Conservation (phyloP, 768 basidiomycete species). For the Lactarius deliciosus region DNA sequence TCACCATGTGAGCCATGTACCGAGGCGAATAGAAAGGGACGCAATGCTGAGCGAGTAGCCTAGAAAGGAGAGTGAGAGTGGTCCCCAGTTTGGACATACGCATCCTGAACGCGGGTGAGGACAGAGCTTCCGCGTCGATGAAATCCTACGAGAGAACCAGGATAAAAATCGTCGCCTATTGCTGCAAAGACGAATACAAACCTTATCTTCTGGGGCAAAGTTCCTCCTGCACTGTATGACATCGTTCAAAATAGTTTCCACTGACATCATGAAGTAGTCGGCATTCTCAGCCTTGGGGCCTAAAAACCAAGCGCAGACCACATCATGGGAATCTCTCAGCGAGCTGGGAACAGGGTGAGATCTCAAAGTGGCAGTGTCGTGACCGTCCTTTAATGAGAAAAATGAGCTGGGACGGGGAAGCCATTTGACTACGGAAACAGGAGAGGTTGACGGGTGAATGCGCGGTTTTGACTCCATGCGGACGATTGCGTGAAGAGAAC, state of each 20-base stretch:
- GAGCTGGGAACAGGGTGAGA: conserved; percentile 9
- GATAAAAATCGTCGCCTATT: neutral
- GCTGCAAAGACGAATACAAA: conserved; percentile 16
- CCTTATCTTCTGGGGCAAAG: conserved; percentile 38
- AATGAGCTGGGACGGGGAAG: conserved; percentile 7
- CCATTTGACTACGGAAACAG: conserved; percentile 12
- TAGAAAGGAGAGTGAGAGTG: conserved; percentile 27
- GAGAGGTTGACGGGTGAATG: neutral
- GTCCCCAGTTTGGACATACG: conserved; percentile 31
- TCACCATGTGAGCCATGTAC: conserved; percentile 43
- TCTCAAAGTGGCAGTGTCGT: neutral
- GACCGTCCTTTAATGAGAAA: neutral
- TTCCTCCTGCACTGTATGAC: conserved; percentile 32
- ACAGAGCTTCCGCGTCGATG: conserved; percentile 27
- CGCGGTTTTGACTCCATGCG: conserved; percentile 3
- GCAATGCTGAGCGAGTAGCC: conserved; percentile 35
- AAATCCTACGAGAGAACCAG: conserved; percentile 27
- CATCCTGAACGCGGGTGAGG: conserved; percentile 30
- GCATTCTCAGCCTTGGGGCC: conserved; percentile 43
- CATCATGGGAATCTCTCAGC: conserved; percentile 27
- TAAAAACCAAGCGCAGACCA: conserved; percentile 42
- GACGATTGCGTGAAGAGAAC: neutral
- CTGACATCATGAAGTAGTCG: conserved; percentile 33
- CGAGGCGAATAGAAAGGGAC: conserved; percentile 45
- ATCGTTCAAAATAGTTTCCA: conserved; percentile 33